Conservation (phyloP, 257 asterid genomes). For the Verbena officinalis region DNA sequence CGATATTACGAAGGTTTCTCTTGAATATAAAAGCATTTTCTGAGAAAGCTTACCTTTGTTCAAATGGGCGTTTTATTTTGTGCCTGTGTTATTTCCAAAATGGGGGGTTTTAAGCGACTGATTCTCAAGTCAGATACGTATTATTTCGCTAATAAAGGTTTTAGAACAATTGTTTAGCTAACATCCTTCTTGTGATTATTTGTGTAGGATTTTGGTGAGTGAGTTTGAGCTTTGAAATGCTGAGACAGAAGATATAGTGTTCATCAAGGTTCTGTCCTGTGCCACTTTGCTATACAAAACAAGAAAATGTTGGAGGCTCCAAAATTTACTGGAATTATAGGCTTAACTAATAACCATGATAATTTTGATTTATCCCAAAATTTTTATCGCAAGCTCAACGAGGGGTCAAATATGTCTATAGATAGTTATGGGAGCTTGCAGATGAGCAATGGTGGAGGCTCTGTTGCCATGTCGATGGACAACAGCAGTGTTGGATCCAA, state of each 20-base stretch:
- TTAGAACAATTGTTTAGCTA: not conserved
- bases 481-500: slow-evolving; percentile 92
- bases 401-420: slow-evolving; percentile 86
- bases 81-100: slow-evolving; percentile 2
- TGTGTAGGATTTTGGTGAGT: slow-evolving; percentile 32
- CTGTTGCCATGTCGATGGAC: slow-evolving; percentile 89
- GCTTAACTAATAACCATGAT: slow-evolving; percentile 73
- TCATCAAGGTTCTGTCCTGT: slow-evolving; percentile 32
- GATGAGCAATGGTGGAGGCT: slow-evolving; percentile 92
- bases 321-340: slow-evolving; percentile 75
- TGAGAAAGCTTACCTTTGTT: not conserved
- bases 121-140: not conserved
- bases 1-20: not conserved
- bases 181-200: slow-evolving; percentile 10
- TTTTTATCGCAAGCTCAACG: slow-evolving; percentile 84
- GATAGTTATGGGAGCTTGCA: slow-evolving; percentile 91
- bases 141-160: not conserved
- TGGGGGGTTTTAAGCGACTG: not conserved
- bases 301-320: slow-evolving; percentile 84
- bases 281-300: slow-evolving; percentile 20
- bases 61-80: not conserved
- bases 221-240: slow-evolving; percentile 39
- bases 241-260: slow-evolving; percentile 46
- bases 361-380: slow-evolving; percentile 69
- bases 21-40: not conserved